These are phyloP conservation scores for Suillus clintonianus DNA, from an alignment of 768 basidiomycete genomes.

Conservation along the genomic window DNA sequence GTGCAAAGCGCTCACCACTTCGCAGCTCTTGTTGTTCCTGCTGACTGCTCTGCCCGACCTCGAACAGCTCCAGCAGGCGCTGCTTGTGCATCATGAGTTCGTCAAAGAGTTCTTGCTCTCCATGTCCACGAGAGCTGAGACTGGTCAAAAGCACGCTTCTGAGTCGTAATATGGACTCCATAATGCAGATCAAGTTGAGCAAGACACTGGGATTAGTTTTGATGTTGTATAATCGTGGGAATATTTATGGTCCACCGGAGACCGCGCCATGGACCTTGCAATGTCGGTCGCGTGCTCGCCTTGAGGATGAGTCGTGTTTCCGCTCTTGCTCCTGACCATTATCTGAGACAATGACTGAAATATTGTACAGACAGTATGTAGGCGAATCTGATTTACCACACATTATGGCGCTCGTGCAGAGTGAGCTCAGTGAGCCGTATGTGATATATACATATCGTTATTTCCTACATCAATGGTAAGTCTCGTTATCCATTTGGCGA, in stretches of 20 bases:
- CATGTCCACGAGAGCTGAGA: conserved; percentile 48
- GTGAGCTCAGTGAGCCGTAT: conserved; percentile 93
- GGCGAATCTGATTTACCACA: conserved; percentile 79
- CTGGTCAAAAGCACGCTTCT: conserved; percentile 52
- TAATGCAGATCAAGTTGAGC: conserved; percentile 24
- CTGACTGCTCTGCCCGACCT: conserved; percentile 60
- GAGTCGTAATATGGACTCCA: conserved; percentile 64
- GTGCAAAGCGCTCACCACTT: conserved; percentile 45
- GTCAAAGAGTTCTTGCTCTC: conserved; percentile 77
- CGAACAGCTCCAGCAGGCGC: conserved; percentile 61
- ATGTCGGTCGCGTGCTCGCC: conserved; percentile 2
- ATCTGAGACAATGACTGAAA: conserved; percentile 29
- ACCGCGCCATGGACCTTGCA: conserved; percentile 3
- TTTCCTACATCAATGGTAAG: conserved; percentile 94
- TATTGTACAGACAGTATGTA: conserved; percentile 70
- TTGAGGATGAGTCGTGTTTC: conserved; percentile 2
- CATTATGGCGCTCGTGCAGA: conserved; percentile 87
- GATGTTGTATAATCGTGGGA: conserved; percentile 5
- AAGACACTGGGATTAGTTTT: background rate
- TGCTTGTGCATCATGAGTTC: conserved; percentile 68
- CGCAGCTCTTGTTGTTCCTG: conserved; percentile 75
- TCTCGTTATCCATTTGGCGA: conserved; percentile 13
- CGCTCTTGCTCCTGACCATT: conserved; percentile 7
- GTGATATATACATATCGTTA: conserved; percentile 97
- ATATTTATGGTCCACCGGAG: conserved; percentile 6